Evolutionary conservation across 1,284 basidiomycete genomes (phyloP), one percentile per base, ranked within the genome.

Genomic region (Irpex sp.): DNA sequence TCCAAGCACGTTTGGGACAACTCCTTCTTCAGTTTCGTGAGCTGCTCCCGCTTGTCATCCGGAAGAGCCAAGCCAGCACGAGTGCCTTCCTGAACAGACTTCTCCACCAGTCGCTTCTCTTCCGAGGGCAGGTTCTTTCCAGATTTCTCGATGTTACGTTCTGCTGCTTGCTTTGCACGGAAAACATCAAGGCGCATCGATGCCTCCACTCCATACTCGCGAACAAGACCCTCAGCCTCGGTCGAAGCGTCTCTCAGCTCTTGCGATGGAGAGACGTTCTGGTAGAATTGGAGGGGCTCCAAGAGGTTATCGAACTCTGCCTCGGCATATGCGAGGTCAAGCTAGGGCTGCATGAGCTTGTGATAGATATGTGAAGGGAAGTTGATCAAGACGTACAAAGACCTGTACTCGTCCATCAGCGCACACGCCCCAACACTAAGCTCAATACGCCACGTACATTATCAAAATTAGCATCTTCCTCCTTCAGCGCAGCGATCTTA

Each of bases 101-200:
- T 91, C 40, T 93, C 89, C 6, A 93, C 81, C 11, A 94, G 78
- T 8, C 91, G 81, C 67, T 85, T 75, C 66, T 92, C 85, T 70
- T 94, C 92, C 0, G 81, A 65, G n/a, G 79, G 84, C 3, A 93
- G 77, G 63, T 82, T 80, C 37, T 78, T 74, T 3, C 85, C 85
- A 17, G 81, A 82, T 52, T 76, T 77, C 69, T 85, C 82, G 64
- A 91, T 79, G 69, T 90, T 88, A 72, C 85, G 83, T 68, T 89
- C 81, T 0, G 91, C 92, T 17, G 84, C 82, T 13, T 85, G 74
- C 69, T 92, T 87, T 47, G 89, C 88, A 44, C 84, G 77, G 78
- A 85, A 94, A 44, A 94, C 82, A 69, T 94, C 93, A 55, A 89
- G 72, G 7, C 92, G 84, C 87, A 93, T 93, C 13, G 86, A 86